Percentiles rank a stretch among this genome's conserved stretches.
These are phyloP conservation scores for Diaporthe sp. DNA, from an alignment of 2,329 filamentous ascomycete species.

Conservation along the genomic window DNA sequence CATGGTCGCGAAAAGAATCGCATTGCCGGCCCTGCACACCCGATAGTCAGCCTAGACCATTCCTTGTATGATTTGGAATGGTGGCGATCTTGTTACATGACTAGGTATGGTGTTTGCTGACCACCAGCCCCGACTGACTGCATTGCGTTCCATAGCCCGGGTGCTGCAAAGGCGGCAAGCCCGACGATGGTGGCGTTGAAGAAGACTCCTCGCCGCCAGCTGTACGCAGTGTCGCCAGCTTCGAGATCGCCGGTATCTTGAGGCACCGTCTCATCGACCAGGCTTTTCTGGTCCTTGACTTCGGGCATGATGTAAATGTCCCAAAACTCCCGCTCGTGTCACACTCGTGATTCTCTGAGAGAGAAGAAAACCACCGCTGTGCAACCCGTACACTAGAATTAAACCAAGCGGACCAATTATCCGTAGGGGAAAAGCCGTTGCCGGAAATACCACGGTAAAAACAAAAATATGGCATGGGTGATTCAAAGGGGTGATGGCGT, in stretches of 20 bases:
- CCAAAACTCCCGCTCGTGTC: background rate
- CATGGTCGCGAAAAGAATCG: slow-evolving; percentile 49
- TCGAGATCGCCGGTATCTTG: background rate
- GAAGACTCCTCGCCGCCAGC: slow-evolving; percentile 43
- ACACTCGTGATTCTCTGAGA: background rate
- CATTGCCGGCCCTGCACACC: slow-evolving; percentile 46
- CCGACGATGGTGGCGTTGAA: slow-evolving; percentile 43
- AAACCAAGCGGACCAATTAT: background rate
- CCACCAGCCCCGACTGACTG: slow-evolving; percentile 44
- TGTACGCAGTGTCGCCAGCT: slow-evolving; percentile 22
- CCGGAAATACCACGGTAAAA: background rate
- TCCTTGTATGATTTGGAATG: background rate
- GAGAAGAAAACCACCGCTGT: background rate
- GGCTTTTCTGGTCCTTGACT: background rate
- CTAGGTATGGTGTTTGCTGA: slow-evolving; percentile 43
- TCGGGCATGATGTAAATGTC: background rate
- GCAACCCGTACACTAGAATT: background rate
- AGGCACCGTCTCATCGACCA: background rate
- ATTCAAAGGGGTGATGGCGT: slow-evolving; percentile 14
- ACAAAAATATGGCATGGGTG: background rate
- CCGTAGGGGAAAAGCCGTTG: background rate
- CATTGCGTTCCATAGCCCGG: slow-evolving; percentile 46
- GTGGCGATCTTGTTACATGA: slow-evolving; percentile 38
- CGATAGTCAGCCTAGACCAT: background rate
- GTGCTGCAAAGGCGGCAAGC: slow-evolving; percentile 42